Evolutionary conservation across 2,329 filamentous ascomycete species (phyloP).

Genomic region (Penicillium thymicola): DNA sequence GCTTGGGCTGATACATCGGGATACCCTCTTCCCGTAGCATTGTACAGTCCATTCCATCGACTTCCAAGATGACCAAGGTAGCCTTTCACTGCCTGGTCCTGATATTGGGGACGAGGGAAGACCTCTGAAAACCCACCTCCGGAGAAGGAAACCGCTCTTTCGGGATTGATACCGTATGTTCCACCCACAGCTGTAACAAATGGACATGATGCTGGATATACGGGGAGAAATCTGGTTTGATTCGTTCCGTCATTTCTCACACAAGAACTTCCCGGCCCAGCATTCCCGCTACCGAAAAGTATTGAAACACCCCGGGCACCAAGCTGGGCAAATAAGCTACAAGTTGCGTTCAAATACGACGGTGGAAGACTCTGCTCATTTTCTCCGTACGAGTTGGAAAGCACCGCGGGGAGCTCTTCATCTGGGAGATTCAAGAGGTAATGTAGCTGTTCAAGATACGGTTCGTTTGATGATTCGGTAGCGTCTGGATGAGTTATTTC

Average conservation of each 20-base stretch:
- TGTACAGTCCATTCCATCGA: slow-evolving; percentile 48
- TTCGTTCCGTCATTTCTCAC: slow-evolving; percentile 55
- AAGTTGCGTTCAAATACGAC: slow-evolving; percentile 59
- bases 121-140: slow-evolving; percentile 49
- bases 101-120: slow-evolving; percentile 50
- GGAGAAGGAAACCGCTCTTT: slow-evolving; percentile 54
- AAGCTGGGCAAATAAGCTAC: slow-evolving; percentile 62
- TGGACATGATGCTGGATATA: slow-evolving; percentile 58
- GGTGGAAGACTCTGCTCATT: slow-evolving; percentile 61
- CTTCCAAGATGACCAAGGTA: slow-evolving; percentile 46
- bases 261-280: slow-evolving; percentile 56
- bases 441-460: slow-evolving; percentile 62
- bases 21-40: slow-evolving; percentile 55
- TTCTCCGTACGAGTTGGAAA: slow-evolving; percentile 69
- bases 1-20: slow-evolving; percentile 62
- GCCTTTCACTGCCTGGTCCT: slow-evolving; percentile 42
- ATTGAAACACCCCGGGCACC: slow-evolving; percentile 65
- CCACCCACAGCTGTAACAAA: slow-evolving; percentile 63
- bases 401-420: slow-evolving; percentile 57
- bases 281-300: slow-evolving; percentile 63
- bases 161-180: slow-evolving; percentile 53
- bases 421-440: slow-evolving; percentile 57
- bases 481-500: slow-evolving; percentile 44
- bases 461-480: slow-evolving; percentile 57
- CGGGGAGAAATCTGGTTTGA: slow-evolving; percentile 51